These are phyloP conservation scores for Cercospora citrullina DNA, from an alignment of 2,329 filamentous ascomycete species.

Conservation along the genomic window DNA sequence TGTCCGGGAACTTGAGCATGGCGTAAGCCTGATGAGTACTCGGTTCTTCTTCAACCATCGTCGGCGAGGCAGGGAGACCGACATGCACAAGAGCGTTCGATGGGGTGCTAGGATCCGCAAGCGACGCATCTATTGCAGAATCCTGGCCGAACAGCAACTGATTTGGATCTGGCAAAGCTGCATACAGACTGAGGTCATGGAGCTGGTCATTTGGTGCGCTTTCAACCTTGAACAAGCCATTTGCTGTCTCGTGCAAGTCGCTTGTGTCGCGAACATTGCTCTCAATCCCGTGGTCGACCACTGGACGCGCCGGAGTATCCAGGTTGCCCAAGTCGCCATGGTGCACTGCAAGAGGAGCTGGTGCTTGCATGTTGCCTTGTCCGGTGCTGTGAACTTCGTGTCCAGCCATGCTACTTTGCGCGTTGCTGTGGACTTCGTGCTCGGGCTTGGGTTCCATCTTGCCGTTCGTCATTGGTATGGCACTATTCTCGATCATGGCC, in stretches of 20 bases:
- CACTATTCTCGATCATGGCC: neutral
- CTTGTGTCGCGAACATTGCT: constrained; percentile 26
- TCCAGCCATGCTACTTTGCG: neutral
- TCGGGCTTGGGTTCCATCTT: neutral
- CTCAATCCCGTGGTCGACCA: constrained; percentile 25
- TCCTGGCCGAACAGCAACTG: neutral
- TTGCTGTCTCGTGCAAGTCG: neutral
- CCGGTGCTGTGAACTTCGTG: neutral
- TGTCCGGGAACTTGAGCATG: constrained; percentile 71
- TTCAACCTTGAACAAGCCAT: constrained; percentile 5
- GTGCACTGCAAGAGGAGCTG: neutral
- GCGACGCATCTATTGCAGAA: neutral
- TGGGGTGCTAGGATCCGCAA: constrained; percentile 14
- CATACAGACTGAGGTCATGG: neutral
- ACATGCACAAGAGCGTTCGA: neutral
- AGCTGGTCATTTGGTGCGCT: constrained; percentile 1
- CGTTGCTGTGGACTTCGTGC: neutral
- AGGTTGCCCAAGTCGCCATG: constrained; percentile 3
- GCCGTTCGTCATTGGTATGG: neutral
- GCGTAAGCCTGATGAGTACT: constrained; percentile 52
- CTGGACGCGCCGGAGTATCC: constrained; percentile 20
- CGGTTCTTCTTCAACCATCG: constrained; percentile 18
- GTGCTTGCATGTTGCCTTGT: neutral
- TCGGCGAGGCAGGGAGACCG: constrained; percentile 12
- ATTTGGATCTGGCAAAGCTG: neutral